Evolutionary conservation across 768 basidiomycete genomes (phyloP).

Genomic region (Glaciozyma antarctica): DNA sequence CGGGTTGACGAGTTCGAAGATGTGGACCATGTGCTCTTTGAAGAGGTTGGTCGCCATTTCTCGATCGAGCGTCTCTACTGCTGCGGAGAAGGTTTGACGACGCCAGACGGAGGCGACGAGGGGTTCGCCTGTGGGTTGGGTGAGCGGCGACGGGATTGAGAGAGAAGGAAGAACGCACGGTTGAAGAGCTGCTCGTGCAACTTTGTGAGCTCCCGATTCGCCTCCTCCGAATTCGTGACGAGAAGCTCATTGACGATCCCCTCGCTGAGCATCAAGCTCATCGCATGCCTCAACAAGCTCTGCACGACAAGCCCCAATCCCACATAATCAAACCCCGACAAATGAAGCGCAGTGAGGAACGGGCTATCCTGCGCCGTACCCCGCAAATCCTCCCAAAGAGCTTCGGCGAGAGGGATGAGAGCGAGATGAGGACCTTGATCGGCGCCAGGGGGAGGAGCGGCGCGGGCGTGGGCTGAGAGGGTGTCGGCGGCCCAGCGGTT

Average conservation of each 20-base stretch:
- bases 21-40: conserved; percentile 59
- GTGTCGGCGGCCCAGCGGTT: conserved; percentile 78
- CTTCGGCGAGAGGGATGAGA: conserved; percentile 41
- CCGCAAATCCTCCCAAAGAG: conserved; percentile 42
- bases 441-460: conserved; percentile 52
- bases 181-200: conserved; percentile 83
- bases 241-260: conserved; percentile 77
- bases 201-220: conserved; percentile 70
- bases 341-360: conserved; percentile 49
- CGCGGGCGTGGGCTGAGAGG: conserved; percentile 52
- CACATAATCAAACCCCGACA: conserved; percentile 26
- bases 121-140: conserved; percentile 55
- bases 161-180: conserved; percentile 47
- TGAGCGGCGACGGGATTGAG: not conserved
- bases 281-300: conserved; percentile 66
- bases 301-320: conserved; percentile 42
- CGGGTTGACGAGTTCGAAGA: conserved; percentile 49
- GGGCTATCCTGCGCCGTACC: conserved; percentile 41
- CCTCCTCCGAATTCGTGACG: conserved; percentile 73
- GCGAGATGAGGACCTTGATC: conserved; percentile 51
- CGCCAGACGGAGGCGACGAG: conserved; percentile 86
- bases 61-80: conserved; percentile 64
- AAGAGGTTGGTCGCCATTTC: conserved; percentile 62
- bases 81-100: conserved; percentile 77
- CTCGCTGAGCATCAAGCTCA: conserved; percentile 60